Base-by-base conservation (phyloP, 208 protist species). In the Borovskyia barvae region DNA sequence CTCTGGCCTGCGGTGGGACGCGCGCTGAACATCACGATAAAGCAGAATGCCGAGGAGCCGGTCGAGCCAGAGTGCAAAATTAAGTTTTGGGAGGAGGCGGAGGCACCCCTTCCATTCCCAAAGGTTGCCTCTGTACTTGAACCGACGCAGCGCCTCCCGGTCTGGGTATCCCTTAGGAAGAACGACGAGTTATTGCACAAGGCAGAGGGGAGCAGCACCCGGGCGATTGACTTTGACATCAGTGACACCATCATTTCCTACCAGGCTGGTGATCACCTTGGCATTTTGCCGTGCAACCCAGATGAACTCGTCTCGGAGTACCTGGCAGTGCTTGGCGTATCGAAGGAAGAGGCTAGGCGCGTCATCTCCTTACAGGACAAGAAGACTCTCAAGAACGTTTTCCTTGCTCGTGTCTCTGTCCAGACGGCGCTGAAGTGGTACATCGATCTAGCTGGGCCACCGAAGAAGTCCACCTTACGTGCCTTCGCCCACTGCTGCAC, bases 211-310 rank as follows among this genome's bases (percentile, higher is more conserved):
- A 53, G 55, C 43, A 94, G 85, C 29, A 97, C 92, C 54, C 76
- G 76, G 5, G 81, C 75, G 48, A 87, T 98, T 29, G 90, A 96
- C 32, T 85, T 98, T 40, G 78, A 81, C 65, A 81, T 96, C 36
- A 53, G 28, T 20, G 76, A 77, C 40, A 92, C 86, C 7, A 91
- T 92, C 59, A 92, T 97, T 36, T 92, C 87, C 26, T 94, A 94
- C 75, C 83, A 97, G 62, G 87, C 92, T 11, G 97, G 97, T 19
- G 97, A 98, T 72, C 96, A 98, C 75, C 65, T 98, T 5, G 97
- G 90, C 41, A 81, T 98, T 17, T 87, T 93, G 48, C 85, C 97
- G n/a, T 72, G 76, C 64, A 98, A 98, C 75, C 41, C 79, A 8
- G 77, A 90, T 35, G 65, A 53, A 15, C 45, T 97, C 2, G 95